Evolutionary conservation across 2,329 filamentous ascomycete genomes (phyloP).

Genomic region (Aurifilum marmelostoma): DNA sequence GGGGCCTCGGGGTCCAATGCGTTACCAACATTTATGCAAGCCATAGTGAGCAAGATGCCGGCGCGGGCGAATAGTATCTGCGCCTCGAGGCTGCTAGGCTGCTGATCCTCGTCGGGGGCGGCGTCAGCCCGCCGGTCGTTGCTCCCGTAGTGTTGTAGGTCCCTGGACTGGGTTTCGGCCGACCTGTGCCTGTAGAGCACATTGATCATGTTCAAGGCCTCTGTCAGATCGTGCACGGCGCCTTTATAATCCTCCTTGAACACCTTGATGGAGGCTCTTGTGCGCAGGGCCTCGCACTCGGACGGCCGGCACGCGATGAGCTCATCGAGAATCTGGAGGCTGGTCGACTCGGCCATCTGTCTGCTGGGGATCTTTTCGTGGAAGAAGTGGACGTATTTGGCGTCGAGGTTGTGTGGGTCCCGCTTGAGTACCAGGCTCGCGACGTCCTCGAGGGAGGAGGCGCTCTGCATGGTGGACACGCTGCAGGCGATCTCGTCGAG

Average conservation of each 20-base stretch:
- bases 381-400: slow-evolving; percentile 90
- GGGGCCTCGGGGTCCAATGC: slow-evolving; percentile 40
- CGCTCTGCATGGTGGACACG: slow-evolving; percentile 81
- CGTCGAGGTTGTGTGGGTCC: slow-evolving; percentile 69
- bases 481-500: slow-evolving; percentile 83
- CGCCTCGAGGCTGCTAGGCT: slow-evolving; percentile 74
- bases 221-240: slow-evolving; percentile 71
- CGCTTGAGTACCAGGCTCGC: slow-evolving; percentile 73
- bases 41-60: slow-evolving; percentile 71
- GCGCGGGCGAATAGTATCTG: slow-evolving; percentile 79
- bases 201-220: slow-evolving; percentile 61
- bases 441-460: slow-evolving; percentile 76
- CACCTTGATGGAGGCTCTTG: slow-evolving; percentile 72
- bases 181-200: slow-evolving; percentile 57
- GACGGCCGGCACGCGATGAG: slow-evolving; percentile 67
- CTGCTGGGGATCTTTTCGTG: slow-evolving; percentile 85
- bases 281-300: slow-evolving; percentile 70
- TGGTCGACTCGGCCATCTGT: slow-evolving; percentile 73
- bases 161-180: slow-evolving; percentile 48
- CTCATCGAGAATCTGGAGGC: slow-evolving; percentile 66
- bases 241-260: slow-evolving; percentile 76
- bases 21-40: slow-evolving; percentile 65
- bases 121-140: slow-evolving; percentile 39
- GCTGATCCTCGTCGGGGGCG: slow-evolving; percentile 51
- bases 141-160: slow-evolving; percentile 47